Evolutionary conservation across 2,329 filamentous ascomycete species (phyloP), one percentile per base, ranked within the genome.

Genomic region (Aspergillus sp.): DNA sequence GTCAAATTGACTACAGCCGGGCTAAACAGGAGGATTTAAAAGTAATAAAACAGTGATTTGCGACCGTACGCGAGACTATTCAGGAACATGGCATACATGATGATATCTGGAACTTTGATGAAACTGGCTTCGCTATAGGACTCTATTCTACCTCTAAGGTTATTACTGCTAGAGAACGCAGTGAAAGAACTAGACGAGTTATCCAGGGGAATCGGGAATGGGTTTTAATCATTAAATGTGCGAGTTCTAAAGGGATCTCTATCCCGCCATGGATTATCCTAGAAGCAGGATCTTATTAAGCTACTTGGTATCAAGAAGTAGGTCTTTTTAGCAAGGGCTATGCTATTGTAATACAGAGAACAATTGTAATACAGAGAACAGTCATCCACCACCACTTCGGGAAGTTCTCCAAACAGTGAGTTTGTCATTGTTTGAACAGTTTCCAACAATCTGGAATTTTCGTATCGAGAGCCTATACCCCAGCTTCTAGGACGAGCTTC

Each of bases 81-180:
- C 11, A 11, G 7, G 13, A 33, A 33, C 13, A 33, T 33, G 32
- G 32, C 32, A 33, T 33, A 13, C 28, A 48, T 32, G 26, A 45
- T 12, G 40, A 50, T 48, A 44, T 51, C 35, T 57, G 46, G 30
- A 54, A 54, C 32, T 53, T 54, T 39, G 37, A 54, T 33, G 38
- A 54, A 30, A 53, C 33, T 35, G 45, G 51, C 38, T 55, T 53
- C 39, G n/a, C 41, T 38, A 55, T 52, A 37, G 50, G 50, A 10
- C 27, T 49, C 12, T 38, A 45, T 33, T 31, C 28, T 27, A 48
- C 39, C 37, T 29, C 39, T 33, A 51, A 44, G 35, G 48, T 44
- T 32, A 30, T 49, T 26, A 27, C 46, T n/a, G 40, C 49, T 30
- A 12, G 34, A 42, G 43, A 56, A 33, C n/a, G n/a, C n/a, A n/a